phyloP scores from a whole-genome alignment of 257 asterid species.

The Capsicum baccatum region DNA sequence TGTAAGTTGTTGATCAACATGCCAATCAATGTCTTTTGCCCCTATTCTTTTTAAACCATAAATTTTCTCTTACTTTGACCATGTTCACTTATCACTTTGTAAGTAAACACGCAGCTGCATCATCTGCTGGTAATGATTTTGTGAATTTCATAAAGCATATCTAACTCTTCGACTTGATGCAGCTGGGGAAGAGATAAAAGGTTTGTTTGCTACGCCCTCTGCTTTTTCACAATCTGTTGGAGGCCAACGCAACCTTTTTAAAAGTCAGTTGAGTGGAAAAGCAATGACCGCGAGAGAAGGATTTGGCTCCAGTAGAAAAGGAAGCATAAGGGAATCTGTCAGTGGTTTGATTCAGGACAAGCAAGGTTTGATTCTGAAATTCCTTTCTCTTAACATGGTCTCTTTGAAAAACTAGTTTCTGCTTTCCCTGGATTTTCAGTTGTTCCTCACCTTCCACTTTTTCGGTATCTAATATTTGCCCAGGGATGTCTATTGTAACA shows the following conservation, averaged over 20 bases:
- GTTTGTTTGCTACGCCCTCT: constrained; percentile 8
- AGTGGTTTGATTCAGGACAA: background rate
- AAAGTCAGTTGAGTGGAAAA: constrained; percentile 19
- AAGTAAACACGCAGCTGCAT: constrained; percentile 12
- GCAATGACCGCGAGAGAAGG: background rate
- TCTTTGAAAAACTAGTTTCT: background rate
- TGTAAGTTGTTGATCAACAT: background rate
- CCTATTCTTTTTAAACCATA: background rate
- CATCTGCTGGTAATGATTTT: background rate
- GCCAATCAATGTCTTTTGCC: background rate
- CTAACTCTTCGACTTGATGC: constrained; percentile 5
- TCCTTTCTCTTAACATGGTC: background rate
- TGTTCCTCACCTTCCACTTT: background rate
- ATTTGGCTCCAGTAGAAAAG: constrained; percentile 9
- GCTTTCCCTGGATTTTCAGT: constrained; percentile 5
- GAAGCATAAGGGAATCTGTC: background rate
- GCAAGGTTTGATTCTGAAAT: constrained; percentile 24
- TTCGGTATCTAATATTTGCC: background rate
- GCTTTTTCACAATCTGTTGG: constrained; percentile 17
- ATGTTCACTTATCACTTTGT: background rate
- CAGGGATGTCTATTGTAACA: background rate
- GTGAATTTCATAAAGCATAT: background rate
- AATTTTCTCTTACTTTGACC: background rate
- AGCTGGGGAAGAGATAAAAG: constrained; percentile 24
- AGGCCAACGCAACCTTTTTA: background rate